Evolutionary conservation across 768 basidiomycete genomes (phyloP).

Genomic region (Hemileccinum rubropunctum): DNA sequence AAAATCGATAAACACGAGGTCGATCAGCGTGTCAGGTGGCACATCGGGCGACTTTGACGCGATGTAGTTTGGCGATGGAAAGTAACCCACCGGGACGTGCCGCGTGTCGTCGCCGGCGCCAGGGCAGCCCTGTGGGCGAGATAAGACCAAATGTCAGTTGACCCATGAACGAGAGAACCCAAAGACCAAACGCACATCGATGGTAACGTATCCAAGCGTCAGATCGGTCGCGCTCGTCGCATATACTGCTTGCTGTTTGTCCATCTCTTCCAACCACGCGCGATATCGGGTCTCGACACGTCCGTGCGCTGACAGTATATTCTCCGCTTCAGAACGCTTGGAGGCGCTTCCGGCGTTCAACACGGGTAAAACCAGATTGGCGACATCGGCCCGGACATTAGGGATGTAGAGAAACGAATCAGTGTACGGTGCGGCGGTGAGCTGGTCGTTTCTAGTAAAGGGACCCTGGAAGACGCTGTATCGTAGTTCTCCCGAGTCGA

Average conservation of each 20-base stretch:
- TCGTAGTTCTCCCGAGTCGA: conserved; percentile 61
- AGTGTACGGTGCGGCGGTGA: conserved; percentile 69
- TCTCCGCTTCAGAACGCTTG: conserved; percentile 14
- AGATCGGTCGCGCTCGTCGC: conserved; percentile 41
- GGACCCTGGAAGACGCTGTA: conserved; percentile 66
- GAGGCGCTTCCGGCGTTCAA: conserved; percentile 47
- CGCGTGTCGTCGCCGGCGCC: conserved; percentile 71
- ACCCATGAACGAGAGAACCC: too few relatives aligned
- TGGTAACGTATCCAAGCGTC: conserved; percentile 75
- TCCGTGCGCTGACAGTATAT: conserved; percentile 39
- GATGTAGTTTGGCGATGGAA: conserved; percentile 55
- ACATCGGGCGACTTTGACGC: conserved; percentile 52
- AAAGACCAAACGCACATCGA: conserved; percentile 46
- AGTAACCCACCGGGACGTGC: conserved; percentile 61
- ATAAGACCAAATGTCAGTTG: background rate
- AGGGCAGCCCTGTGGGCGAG: conserved; percentile 64
- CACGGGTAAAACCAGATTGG: conserved; percentile 49
- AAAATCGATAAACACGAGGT: conserved; percentile 77
- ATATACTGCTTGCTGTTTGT: conserved; percentile 26
- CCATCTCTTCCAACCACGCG: conserved; percentile 61
- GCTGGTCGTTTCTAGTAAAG: conserved; percentile 80
- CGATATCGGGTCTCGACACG: conserved; percentile 50
- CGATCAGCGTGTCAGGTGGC: conserved; percentile 50
- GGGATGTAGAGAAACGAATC: conserved; percentile 65
- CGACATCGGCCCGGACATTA: conserved; percentile 48